Evolutionary conservation across 2,329 filamentous ascomycete genomes (phyloP).

Genomic region (Fusarium neocosmosporiellum): DNA sequence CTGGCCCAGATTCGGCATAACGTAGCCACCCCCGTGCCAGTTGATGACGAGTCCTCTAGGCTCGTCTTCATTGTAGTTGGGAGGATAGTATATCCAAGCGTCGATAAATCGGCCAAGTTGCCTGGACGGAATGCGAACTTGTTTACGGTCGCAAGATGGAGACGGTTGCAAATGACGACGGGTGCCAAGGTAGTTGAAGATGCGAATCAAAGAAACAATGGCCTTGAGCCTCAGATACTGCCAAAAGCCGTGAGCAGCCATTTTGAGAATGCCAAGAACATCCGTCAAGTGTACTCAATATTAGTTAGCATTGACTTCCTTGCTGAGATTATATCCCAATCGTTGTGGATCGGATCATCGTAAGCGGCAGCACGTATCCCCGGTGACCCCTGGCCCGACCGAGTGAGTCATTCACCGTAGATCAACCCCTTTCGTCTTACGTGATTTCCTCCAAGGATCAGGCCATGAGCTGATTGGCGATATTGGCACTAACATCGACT

Average conservation of each 20-base stretch:
- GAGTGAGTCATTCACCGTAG: not conserved
- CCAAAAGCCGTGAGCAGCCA: slow-evolving; percentile 16
- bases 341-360: not conserved
- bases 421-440: not conserved
- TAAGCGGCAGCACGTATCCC: not conserved
- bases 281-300: not conserved
- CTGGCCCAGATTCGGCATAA: slow-evolving; percentile 50
- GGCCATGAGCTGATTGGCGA: not conserved
- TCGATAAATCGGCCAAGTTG: slow-evolving; percentile 41
- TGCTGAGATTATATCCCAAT: not conserved
- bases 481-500: not conserved
- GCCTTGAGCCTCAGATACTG: slow-evolving; percentile 30
- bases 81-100: slow-evolving; percentile 44
- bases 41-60: slow-evolving; percentile 47
- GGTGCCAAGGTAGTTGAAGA: slow-evolving; percentile 25
- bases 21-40: slow-evolving; percentile 50
- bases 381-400: not conserved
- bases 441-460: not conserved
- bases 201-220: slow-evolving; percentile 21
- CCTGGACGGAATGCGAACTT: slow-evolving; percentile 43
- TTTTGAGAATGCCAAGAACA: not conserved
- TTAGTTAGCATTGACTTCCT: not conserved
- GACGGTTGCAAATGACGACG: slow-evolving; percentile 22
- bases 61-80: not conserved
- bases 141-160: slow-evolving; percentile 18